Evolutionary conservation across 768 basidiomycete species (phyloP), one percentile per base, ranked within the genome.

Genomic region (Phylloporus sp.): DNA sequence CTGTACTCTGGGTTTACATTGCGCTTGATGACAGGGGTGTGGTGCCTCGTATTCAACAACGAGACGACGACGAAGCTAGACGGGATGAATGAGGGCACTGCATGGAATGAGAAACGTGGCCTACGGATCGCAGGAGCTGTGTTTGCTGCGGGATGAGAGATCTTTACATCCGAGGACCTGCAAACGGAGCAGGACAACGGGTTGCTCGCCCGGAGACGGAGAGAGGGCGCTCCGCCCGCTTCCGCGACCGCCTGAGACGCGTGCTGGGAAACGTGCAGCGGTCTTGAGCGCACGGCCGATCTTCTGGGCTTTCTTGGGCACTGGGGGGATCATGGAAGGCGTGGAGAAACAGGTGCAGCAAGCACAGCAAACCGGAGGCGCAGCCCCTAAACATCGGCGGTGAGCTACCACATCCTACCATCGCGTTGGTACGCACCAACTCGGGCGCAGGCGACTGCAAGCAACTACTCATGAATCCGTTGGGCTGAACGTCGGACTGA

Each of bases 11-110:
- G 94, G 57, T 85, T 86, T 20, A 84, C 59, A 1, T 77, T 86
- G 44, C 82, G 80, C 65, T 89, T 94, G 24, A 80, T 70, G 18
- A 89, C 87, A 0, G 91, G 82, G 0, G 94, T 97, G 26, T 85
- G 80, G 29, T 82, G 74, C 10, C 83, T 75, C 3, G 73, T 77
- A 50, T 75, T 79, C 28, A 82, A 73, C 39, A 86, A 65, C 4
- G 80, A 85, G 24, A 82, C 83, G 57, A 77, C 84, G 62, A 86
- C 88, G 69, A 84, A 90, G 16, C 84, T 58, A 29, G 50, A 38
- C n/a, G n/a, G n/a, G 28, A 38, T 15, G 12, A 20, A 5, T 52
- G 22, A 49, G 27, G 1, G 5, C 18, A 16, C 15, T n/a, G 29
- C 8, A 47, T 31, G 46, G 41, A 29, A 5, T 3, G 36, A 28